A percentile compares a stretch with the other conserved stretches of the same genome.
These are phyloP conservation scores for Porphyrellus cyaneotinctus DNA, from an alignment of 768 basidiomycete genomes.

Conservation along the genomic window DNA sequence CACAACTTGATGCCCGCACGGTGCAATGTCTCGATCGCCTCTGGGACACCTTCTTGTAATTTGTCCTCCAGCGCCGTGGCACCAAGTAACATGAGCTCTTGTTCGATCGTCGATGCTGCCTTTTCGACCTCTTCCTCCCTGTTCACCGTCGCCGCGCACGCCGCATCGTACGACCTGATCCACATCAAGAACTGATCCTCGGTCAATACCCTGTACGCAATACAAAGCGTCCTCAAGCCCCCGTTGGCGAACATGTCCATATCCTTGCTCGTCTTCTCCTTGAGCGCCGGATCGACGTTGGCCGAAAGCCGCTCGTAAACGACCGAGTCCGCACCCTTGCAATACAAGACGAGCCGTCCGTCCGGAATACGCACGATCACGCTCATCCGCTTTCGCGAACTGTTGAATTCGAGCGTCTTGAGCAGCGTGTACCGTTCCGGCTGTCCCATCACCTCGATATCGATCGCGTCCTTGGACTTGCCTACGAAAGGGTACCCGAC, in stretches of 20 bases:
- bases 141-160: constrained; percentile 68
- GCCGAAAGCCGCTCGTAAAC: constrained; percentile 82
- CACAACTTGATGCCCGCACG: constrained; percentile 95
- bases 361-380: constrained; percentile 84
- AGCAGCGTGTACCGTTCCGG: constrained; percentile 76
- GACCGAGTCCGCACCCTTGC: constrained; percentile 97
- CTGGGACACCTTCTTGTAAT: constrained; percentile 94
- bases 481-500: constrained; percentile 88
- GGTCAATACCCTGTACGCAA: constrained; percentile 71
- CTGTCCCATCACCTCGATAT: constrained; percentile 91
- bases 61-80: constrained; percentile 98
- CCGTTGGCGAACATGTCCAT: constrained; percentile 94
- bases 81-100: constrained; percentile 78
- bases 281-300: constrained; percentile 69
- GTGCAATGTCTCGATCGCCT: constrained; percentile 89
- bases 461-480: constrained; percentile 67
- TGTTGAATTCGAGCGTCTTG: constrained; percentile 89
- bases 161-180: constrained; percentile 77
- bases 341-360: constrained; percentile 77
- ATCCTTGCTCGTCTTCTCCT: constrained; percentile 76
- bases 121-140: constrained; percentile 91
- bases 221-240: constrained; percentile 87
- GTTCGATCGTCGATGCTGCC: constrained; percentile 80
- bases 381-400: constrained; percentile 93
- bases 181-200: constrained; percentile 86